Conservation (phyloP, 768 basidiomycete genomes). For the Collybia mongolica region DNA sequence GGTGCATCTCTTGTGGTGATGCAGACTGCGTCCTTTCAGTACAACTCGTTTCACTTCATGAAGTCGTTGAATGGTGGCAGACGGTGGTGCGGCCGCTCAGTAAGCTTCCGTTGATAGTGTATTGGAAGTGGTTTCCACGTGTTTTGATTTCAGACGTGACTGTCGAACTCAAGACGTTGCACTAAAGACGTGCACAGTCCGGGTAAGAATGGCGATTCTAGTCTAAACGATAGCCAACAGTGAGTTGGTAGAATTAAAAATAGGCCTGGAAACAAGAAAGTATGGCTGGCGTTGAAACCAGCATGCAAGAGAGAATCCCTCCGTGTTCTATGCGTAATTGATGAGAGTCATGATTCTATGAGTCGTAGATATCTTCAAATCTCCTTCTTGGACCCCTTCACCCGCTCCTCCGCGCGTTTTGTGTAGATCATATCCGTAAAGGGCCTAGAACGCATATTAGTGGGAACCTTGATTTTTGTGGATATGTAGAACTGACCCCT, state of each 20-base stretch:
- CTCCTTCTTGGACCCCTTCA: conserved; percentile 19
- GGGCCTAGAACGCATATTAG: conserved; percentile 38
- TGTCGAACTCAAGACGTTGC: too few species aligned
- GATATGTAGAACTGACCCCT: conserved; percentile 63
- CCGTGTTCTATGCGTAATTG: conserved; percentile 10
- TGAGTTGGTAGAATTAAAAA: background rate
- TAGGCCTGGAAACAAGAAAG: background rate
- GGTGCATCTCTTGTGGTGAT: too few species aligned
- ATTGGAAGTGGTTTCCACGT: too few species aligned
- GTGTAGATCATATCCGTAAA: conserved; percentile 85
- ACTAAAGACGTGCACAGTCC: too few species aligned
- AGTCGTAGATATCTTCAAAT: conserved; percentile 9
- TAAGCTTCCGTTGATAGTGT: too few species aligned
- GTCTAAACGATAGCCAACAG: too few species aligned
- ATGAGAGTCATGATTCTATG: conserved; percentile 16
- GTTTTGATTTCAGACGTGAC: too few species aligned
- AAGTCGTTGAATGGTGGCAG: too few species aligned
- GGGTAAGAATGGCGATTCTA: too few species aligned
- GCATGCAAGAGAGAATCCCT: conserved; percentile 7
- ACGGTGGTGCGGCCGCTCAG: too few species aligned
- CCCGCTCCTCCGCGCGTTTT: conserved; percentile 40
- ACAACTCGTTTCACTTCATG: too few species aligned
- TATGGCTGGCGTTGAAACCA: conserved; percentile 23
- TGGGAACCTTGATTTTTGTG: background rate
- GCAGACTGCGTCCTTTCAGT: too few species aligned